These are phyloP conservation scores for Paecilomyces formosus DNA, from an alignment of 2,329 filamentous ascomycete species.

Conservation along the genomic window DNA sequence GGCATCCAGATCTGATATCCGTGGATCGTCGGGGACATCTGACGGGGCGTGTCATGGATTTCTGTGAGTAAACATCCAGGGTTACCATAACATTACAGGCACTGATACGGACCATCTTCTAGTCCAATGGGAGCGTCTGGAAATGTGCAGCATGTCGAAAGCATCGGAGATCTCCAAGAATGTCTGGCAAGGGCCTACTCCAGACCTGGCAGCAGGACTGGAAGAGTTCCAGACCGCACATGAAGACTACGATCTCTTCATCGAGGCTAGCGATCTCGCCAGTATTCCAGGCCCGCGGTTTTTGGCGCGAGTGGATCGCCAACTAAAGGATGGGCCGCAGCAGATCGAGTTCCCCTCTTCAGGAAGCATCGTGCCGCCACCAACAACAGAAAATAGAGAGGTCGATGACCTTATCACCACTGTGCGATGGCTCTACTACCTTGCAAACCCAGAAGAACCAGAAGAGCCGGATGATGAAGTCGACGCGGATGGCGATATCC, in stretches of 20 bases:
- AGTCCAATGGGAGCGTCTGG: slow-evolving; percentile 74
- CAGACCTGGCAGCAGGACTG: slow-evolving; percentile 54
- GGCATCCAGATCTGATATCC: slow-evolving; percentile 63
- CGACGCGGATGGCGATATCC: slow-evolving; percentile 50
- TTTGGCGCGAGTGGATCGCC: slow-evolving; percentile 56
- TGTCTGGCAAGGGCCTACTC: slow-evolving; percentile 83
- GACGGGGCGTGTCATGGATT: slow-evolving; percentile 76
- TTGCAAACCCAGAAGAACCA: slow-evolving; percentile 57
- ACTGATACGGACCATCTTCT: slow-evolving; percentile 6
- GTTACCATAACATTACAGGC: not conserved
- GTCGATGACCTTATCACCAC: slow-evolving; percentile 78
- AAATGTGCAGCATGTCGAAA: slow-evolving; percentile 91
- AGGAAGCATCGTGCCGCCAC: slow-evolving; percentile 75
- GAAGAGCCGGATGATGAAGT: slow-evolving; percentile 19
- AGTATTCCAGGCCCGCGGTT: slow-evolving; percentile 63
- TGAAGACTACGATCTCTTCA: slow-evolving; percentile 67
- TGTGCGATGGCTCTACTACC: slow-evolving; percentile 81
- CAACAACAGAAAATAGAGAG: slow-evolving; percentile 75
- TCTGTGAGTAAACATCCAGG: slow-evolving; percentile 47
- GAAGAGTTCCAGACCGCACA: slow-evolving; percentile 35
- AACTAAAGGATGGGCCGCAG: slow-evolving; percentile 44
- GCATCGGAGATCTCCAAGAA: slow-evolving; percentile 84
- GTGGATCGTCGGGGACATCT: slow-evolving; percentile 63
- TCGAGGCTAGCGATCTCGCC: slow-evolving; percentile 83
- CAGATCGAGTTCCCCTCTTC: slow-evolving; percentile 83